Evolutionary conservation across 2,329 filamentous ascomycete genomes (phyloP), one percentile per base, ranked within the genome.

Genomic region (Emergomyces pasteurianus): DNA sequence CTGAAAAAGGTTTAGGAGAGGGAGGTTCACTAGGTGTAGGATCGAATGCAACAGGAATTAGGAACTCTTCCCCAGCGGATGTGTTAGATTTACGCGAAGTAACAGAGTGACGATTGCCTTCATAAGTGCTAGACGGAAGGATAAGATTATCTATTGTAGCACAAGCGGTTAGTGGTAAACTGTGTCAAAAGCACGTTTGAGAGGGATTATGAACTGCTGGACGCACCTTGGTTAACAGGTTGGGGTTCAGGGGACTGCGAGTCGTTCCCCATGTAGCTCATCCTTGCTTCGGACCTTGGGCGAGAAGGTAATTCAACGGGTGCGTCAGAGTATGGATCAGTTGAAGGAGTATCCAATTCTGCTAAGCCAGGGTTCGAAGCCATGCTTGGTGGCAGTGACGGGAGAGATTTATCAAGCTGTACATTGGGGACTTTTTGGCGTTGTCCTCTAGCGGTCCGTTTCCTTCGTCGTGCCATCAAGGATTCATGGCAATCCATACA

Each of bases 401-500:
- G 94, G 42, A 99, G 79, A 7, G 91, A 95, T 74, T 97, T 97
- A 72, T 99, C 92, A 46, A 89, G 84, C 64, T 90, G 86, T 78
- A 86, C 84, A 23, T 64, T 66, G 26, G 65, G 63, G 63, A 65
- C 56, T 65, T 71, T 67, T 58, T 67, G 66, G 54, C 70, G 66
- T 46, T 65, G 65, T 54, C 67, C 62, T 40, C 66, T 72, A 62
- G 67, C 69, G 34, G 49, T 82, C 80, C 58, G 86, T 77, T 92
- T 96, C 71, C 87, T 85, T 70, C 90, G 83, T 69, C 77, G 97
- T 96, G 70, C 90, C 91, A 97, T 97, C 59, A 99, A 78, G 34
- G 90, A 94, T 75, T 99, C 94, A 72, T 99, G 94, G 73, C 94
- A 99, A 70, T 87, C 91, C 94, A 99, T 99, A 78, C 94, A 99